phyloP scores from a whole-genome alignment of 768 basidiomycete species.

The Leccinellum luteum region DNA sequence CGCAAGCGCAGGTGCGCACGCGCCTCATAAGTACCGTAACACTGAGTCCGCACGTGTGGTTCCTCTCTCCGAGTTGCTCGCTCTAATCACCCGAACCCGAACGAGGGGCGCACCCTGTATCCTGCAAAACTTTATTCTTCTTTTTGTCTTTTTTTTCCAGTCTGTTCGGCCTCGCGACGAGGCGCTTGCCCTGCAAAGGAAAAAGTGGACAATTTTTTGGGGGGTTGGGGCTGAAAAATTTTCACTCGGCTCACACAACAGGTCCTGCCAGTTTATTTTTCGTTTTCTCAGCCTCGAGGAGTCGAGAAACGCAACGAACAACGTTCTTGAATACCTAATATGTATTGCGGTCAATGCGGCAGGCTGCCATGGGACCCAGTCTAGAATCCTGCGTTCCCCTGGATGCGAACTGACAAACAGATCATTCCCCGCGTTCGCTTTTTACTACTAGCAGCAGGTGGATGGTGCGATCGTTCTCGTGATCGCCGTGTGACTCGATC shows the following conservation, averaged over 20 bases:
- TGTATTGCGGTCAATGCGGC: not conserved
- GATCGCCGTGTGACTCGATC: conserved; percentile 9
- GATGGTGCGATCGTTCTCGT: not conserved
- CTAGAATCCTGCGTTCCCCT: not conserved
- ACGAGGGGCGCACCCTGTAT: not conserved
- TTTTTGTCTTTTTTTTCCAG: not conserved
- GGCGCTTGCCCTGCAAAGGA: conserved; percentile 13
- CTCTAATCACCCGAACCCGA: conserved; percentile 4
- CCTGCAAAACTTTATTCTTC: not conserved
- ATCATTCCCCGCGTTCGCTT: not conserved
- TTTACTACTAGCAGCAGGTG: not conserved
- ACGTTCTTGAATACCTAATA: not conserved
- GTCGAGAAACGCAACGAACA: not conserved
- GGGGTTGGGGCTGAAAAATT: not conserved
- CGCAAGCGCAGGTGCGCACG: not conserved
- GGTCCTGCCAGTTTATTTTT: not conserved
- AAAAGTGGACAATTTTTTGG: conserved; percentile 8
- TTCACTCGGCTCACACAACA: conserved; percentile 1
- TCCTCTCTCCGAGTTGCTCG: not conserved
- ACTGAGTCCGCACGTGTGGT: conserved; percentile 1
- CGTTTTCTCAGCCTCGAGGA: conserved; percentile 4
- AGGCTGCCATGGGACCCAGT: not conserved
- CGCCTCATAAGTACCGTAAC: not conserved
- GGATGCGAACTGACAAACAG: not conserved
- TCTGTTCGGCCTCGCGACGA: conserved; percentile 1